Evolutionary conservation across 441 rosid genomes (phyloP), one percentile per base, ranked within the genome.

Genomic region (Gossypium davidsonii): DNA sequence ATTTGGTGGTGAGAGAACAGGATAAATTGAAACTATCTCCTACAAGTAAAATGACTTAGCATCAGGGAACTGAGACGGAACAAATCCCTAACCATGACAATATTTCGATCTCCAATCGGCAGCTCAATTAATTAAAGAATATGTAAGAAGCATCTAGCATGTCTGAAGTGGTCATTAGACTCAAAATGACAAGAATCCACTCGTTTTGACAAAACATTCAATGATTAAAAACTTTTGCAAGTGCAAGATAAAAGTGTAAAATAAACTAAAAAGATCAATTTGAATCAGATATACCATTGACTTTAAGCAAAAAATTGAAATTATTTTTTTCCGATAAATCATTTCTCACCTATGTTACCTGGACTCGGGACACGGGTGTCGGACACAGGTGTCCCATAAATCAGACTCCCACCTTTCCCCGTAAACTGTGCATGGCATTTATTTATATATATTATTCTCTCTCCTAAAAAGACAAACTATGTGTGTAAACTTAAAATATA

Each of bases 1-100:
- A 81, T 86, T 90, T 11, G 98, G 99, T 31, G 99, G 98, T 26
- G 97, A 85, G 53, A 95, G 91, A 82, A 93, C 97, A 82, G 98
- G 97, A 79, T 91, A 95, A 81, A 93, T 93, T 57, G 97, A 90
- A 70, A 93, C 96, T 58, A 95, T 95, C 85, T 93, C 99, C 99
- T 93, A 91, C 82, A 80, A 75, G 58, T 42, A 80, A 31, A 42
- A 67, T 4, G 58, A 53, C 55, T 67, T 67, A 49, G 37, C 55
- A 66, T 44, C 21, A 46, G 48, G 2, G 12, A 26, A 26, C 37
- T 23, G 34, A 80, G 17, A 79, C 3, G 44, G 68, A 61, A 60
- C 5, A 9, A 53, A 18, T 48, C 73, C 65, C n/a, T 67, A 67
- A n/a, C 25, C 2, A 15, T 26, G 25, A 67, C 15, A 51, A 26